Evolutionary conservation across 1,139 yeast genomes (phyloP).

Genomic region (Hemisphaericaspora xylofermentans): DNA sequence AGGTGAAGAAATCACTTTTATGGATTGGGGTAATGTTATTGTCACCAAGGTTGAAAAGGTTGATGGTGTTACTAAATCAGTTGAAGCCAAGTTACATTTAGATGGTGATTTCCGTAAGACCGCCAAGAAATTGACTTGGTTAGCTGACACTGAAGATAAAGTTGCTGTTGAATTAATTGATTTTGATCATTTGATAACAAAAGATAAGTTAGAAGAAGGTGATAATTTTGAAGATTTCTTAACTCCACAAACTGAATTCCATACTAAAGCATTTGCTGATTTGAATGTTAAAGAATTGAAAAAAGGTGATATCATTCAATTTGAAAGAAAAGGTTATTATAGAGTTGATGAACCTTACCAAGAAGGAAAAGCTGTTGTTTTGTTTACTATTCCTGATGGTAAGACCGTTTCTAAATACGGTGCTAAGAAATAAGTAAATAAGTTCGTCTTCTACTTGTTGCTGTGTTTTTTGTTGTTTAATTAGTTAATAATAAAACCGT

Average conservation of each 20-base stretch:
- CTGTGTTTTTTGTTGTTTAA: no score
- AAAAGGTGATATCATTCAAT: slow-evolving; percentile 87
- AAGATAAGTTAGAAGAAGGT: slow-evolving; percentile 93
- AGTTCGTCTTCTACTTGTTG: neutral
- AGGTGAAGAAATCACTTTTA: slow-evolving; percentile 86
- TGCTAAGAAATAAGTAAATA: slow-evolving; percentile 39
- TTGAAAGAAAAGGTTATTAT: slow-evolving; percentile 96
- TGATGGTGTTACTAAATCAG: slow-evolving; percentile 54
- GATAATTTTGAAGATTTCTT: slow-evolving; percentile 92
- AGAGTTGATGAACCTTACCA: slow-evolving; percentile 68
- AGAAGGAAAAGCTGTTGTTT: slow-evolving; percentile 65
- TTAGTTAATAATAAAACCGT: neutral
- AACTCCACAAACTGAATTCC: slow-evolving; percentile 87
- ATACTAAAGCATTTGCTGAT: slow-evolving; percentile 76
- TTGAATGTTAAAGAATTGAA: slow-evolving; percentile 71
- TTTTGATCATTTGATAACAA: slow-evolving; percentile 93
- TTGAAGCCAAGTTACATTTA: slow-evolving; percentile 81
- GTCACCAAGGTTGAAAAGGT: slow-evolving; percentile 68
- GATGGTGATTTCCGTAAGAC: slow-evolving; percentile 98
- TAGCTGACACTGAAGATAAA: slow-evolving; percentile 75
- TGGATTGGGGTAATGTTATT: slow-evolving; percentile 99
- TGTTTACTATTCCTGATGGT: slow-evolving; percentile 97
- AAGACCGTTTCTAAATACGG: slow-evolving; percentile 85
- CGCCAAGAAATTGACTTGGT: slow-evolving; percentile 93
- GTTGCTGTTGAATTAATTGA: slow-evolving; percentile 79